Conservation (phyloP, 1,284 basidiomycete species). For the Ganoderma leucocontextum region DNA sequence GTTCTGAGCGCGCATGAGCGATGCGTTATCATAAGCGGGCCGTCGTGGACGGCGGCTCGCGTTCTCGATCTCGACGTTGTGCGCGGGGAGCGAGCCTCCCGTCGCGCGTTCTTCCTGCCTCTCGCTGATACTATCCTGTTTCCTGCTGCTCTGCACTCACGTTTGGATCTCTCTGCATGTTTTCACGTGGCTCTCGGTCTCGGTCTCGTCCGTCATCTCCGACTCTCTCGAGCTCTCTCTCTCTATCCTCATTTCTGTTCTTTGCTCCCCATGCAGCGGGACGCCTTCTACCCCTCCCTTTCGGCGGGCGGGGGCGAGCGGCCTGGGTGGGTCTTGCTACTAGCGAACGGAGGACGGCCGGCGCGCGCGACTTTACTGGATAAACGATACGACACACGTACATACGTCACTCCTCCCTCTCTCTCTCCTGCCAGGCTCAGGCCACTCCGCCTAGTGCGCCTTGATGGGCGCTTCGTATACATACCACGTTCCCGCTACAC, state of each 20-base stretch:
- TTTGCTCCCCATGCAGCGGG: slow-evolving; percentile 10
- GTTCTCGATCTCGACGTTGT: not conserved
- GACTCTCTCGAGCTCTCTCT: slow-evolving; percentile 5
- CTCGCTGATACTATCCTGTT: not conserved
- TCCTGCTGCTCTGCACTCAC: not conserved
- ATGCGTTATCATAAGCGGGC: not conserved
- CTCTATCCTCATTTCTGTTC: not conserved
- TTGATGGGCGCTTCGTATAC: slow-evolving; percentile 5
- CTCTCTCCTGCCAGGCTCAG: not conserved
- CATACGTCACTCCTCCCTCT: not conserved
- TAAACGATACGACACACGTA: slow-evolving; percentile 9
- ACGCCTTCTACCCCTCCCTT: slow-evolving; percentile 6
- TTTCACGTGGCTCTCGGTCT: slow-evolving; percentile 10
- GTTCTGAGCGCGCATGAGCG: slow-evolving; percentile 20
- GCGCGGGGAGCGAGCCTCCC: slow-evolving; percentile 33
- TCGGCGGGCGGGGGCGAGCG: slow-evolving; percentile 8
- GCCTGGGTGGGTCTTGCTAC: not conserved
- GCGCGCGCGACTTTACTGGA: slow-evolving; percentile 7
- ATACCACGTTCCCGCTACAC: not conserved
- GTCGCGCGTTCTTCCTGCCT: slow-evolving; percentile 14
- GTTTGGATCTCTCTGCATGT: not conserved
- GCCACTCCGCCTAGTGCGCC: slow-evolving; percentile 1
- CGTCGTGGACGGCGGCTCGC: slow-evolving; percentile 30
- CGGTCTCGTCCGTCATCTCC: slow-evolving; percentile 1
- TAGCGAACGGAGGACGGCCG: not conserved